Base-by-base conservation (phyloP, 192 early-diverging fungal species). In the Coemansia pectinata region DNA sequence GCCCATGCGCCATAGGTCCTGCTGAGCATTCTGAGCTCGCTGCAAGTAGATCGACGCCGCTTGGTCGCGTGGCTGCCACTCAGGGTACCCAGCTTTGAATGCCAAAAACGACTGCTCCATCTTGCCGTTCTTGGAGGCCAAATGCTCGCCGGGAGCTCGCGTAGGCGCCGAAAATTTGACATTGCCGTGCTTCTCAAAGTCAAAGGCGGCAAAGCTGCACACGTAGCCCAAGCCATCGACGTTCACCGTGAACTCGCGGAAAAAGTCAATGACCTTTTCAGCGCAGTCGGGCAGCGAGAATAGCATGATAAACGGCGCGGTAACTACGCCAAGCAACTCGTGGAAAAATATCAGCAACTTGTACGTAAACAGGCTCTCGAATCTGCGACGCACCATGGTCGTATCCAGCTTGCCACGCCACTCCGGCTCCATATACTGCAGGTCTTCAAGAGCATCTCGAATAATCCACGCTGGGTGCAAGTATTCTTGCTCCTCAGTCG, bases 51-150 rank as follows among this genome's bases (percentile, higher is more conserved):
- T 74, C 15, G 94, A 94, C 3, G 89, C 94, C 4, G 90, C 88
- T 23, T 86, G 88, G 64, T 93, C 88, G 27, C 86, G 88, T 6
- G 94, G 94, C 70, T 94, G 90, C 97, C 97, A 99, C 34, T 92
- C 91, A 4, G 96, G 97, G 73, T 99, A 91, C 72, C 97, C 89
- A 10, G 88, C 87, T 84, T 97, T 97, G 77, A 99, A 99, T 60
- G 93, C 94, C 68, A 99, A 65, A 70, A 99, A 96, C 4, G 93
- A 95, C 72, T 95, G 93, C 80, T 98, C 96, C 98, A 99, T 98
- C 78, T 99, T 99, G 34, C 95, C 97, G 58, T 94, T 87, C 62
- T 95, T 92, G 1, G 91, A 93, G 1, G 90, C 66, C 65, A 88
- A 82, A 23, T 90, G 84, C 12, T 90, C 89, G 45, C 88, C 80